These are phyloP conservation scores for Aurantiochytrium sp. DNA, from an alignment of 108 stramenopile species.

Conservation along the genomic window DNA sequence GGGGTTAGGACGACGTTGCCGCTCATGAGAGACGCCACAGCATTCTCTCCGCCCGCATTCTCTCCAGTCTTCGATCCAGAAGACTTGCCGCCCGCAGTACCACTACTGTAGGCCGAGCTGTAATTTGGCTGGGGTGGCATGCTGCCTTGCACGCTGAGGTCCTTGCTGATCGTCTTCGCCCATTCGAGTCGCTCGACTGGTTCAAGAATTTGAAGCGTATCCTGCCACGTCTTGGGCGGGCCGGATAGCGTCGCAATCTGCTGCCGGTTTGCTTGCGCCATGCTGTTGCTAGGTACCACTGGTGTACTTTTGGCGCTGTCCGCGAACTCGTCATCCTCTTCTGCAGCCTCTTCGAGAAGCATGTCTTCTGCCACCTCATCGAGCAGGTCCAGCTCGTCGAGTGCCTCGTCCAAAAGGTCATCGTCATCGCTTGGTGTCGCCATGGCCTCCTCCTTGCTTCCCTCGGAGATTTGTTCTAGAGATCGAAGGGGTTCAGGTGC, in stretches of 20 bases:
- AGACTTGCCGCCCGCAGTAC: not conserved
- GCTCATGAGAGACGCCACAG: not conserved
- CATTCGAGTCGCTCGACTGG: not conserved
- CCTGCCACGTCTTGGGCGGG: not conserved
- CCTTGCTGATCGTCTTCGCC: constrained; percentile 11
- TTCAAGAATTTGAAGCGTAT: not conserved
- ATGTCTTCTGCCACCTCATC: not conserved
- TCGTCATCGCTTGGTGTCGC: not conserved
- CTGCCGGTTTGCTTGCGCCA: no score
- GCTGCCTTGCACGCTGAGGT: not conserved
- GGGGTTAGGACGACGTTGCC: not conserved
- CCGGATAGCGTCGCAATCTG: not conserved
- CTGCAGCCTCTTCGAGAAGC: not conserved
- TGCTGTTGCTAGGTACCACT: not conserved
- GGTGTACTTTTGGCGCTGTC: not conserved
- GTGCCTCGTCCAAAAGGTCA: not conserved
- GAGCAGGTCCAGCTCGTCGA: not conserved
- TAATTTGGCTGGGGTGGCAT: not conserved
- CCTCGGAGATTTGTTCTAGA: no score
- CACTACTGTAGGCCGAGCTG: not conserved
- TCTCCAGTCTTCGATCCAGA: not conserved
- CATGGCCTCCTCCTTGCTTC: no score
- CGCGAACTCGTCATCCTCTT: not conserved
- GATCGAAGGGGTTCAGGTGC: no score
- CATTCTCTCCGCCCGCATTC: not conserved